Conservation (phyloP, 2,329 filamentous ascomycete species). For the Hymenoscyphus fructigenus region DNA sequence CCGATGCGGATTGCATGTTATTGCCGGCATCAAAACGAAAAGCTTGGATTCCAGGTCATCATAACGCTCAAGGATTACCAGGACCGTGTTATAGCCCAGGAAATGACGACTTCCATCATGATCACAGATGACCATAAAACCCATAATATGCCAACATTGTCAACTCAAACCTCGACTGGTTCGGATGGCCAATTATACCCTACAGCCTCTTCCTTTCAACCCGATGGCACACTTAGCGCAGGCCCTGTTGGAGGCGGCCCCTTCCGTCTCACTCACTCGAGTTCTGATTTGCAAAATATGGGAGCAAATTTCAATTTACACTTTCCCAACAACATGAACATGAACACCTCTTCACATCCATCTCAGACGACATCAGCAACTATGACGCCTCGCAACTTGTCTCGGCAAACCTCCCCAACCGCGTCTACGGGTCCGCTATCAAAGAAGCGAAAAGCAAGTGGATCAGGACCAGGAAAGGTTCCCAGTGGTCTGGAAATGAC, state of each 20-base stretch:
- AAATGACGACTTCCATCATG: constrained; percentile 85
- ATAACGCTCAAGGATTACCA: constrained; percentile 87
- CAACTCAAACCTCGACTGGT: constrained; percentile 33
- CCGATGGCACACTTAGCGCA: constrained; percentile 26
- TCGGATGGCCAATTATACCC: constrained; percentile 40
- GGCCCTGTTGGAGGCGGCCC: constrained; percentile 37
- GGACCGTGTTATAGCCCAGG: constrained; percentile 77
- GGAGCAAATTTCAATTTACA: constrained; percentile 47
- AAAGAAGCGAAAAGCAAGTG: constrained; percentile 82
- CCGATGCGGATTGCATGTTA: constrained; percentile 98
- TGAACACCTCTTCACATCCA: constrained; percentile 38
- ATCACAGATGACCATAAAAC: constrained; percentile 99
- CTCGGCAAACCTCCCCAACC: constrained; percentile 71
- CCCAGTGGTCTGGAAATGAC: constrained; percentile 81
- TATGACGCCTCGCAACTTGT: constrained; percentile 61
- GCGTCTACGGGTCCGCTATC: constrained; percentile 62
- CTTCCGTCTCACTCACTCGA: constrained; percentile 60
- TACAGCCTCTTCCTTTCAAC: constrained; percentile 43
- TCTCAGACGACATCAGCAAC: constrained; percentile 43
- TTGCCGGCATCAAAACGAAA: constrained; percentile 92
- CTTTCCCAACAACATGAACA: constrained; percentile 29
- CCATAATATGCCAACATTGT: constrained; percentile 49
- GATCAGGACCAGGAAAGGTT: constrained; percentile 62
- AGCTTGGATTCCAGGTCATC: constrained; percentile 87
- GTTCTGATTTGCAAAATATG: constrained; percentile 61